Evolutionary conservation across 192 early-diverging fungal genomes (phyloP), one percentile per base, ranked within the genome.

Genomic region (Chytriomyces sp.): DNA sequence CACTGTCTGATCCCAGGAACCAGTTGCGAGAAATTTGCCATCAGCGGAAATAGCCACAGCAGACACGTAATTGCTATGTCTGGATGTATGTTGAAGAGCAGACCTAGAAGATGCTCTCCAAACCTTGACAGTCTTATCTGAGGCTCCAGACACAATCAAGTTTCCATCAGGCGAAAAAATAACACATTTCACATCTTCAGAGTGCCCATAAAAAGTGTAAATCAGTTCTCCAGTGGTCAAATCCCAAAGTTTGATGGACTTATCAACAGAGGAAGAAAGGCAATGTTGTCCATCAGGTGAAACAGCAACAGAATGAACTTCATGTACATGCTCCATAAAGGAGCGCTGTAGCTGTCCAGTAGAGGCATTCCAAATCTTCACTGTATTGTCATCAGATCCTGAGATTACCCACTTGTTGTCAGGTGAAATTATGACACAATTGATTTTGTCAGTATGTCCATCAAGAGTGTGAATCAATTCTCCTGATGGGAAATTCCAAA

Each of bases 1-100:
- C 57, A 94, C 75, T 25, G 93, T 92, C 77, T 89, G 89, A 77
- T 60, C 59, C 22, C 32, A 22, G 12, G 59, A 60, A 8, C 28
- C 59, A 34, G 59, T 34, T 6, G 22, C 59, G 6, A 60, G 17
- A 30, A 7, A 30, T 7, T 17, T 36, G 17, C 22, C 32, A 32
- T 60, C 59, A 33, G 5, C 14, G 5, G 59, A 60, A 30, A 60
- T 12, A 12, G 22, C 59, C 8, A 60, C 59, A 33, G 59, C 30
- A n/a, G 52, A 56, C n/a, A 57, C 54, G 12, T n/a, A 49, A 49
- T 49, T n/a, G n/a, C 12, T 49, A n/a, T 49, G 41, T n/a, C 41
- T n/a, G n/a, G 10, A 10, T n/a, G n/a, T 10, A 49, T 10, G 10
- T 10, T 49, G 41, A 34, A 60, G 37, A 14, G 32, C 25, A 60